Evolutionary conservation across 441 rosid species (phyloP).

Genomic region (Melastoma candidum): DNA sequence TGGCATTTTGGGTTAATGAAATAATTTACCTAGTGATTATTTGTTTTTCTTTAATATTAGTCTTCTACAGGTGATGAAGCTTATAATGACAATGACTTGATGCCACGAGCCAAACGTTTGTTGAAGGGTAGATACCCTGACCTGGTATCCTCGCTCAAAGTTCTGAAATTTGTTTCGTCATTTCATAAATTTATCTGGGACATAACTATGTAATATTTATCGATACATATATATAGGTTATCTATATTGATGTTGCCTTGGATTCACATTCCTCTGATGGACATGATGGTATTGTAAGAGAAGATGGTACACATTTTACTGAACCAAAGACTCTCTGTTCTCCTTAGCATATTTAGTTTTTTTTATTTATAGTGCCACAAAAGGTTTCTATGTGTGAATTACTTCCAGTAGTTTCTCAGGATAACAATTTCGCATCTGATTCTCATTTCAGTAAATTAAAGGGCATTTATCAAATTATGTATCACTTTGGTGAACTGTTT

Average conservation of each 20-base stretch:
- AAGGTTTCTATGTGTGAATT: too few relatives aligned
- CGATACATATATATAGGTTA: constrained; percentile 34
- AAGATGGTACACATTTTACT: constrained; percentile 57
- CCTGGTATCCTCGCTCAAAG: constrained; percentile 42
- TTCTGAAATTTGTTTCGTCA: constrained; percentile 7
- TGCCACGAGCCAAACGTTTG: constrained; percentile 75
- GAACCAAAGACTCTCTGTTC: too few relatives aligned
- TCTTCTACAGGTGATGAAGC: constrained; percentile 88
- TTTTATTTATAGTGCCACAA: too few relatives aligned
- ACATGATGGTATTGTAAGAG: constrained; percentile 94
- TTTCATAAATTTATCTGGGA: constrained; percentile 4
- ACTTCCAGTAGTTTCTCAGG: too few relatives aligned
- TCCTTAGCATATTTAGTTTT: too few relatives aligned
- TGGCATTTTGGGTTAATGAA: constrained; percentile 7
- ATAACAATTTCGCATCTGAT: too few relatives aligned
- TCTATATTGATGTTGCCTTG: constrained; percentile 93
- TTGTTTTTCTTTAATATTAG: constrained; percentile 20
- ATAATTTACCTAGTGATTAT: constrained; percentile 7
- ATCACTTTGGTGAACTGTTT: too few relatives aligned
- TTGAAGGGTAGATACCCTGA: constrained; percentile 91
- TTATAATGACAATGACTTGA: constrained; percentile 78
- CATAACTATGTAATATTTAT: background rate
- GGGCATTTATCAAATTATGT: too few relatives aligned
- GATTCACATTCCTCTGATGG: constrained; percentile 98
- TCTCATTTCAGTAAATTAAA: too few relatives aligned